Conservation (phyloP, 176 grass and related monocot species). For the Musa troglodytarum region DNA sequence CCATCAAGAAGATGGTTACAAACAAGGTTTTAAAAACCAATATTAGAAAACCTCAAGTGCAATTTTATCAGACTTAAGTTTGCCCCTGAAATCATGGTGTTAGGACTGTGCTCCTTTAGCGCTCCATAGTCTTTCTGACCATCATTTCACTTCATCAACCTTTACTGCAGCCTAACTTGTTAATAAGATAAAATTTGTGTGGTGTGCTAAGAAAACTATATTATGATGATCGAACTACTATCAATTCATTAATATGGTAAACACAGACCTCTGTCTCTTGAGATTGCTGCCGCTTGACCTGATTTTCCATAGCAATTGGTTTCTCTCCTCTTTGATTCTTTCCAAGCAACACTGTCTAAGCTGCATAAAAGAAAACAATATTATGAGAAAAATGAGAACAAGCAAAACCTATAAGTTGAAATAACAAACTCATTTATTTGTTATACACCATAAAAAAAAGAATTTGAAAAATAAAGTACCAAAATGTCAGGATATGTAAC, state of each 20-base stretch:
- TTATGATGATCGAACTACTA: not conserved
- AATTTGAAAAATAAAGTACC: not conserved
- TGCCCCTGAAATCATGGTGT: no score
- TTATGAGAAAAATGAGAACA: constrained; percentile 1
- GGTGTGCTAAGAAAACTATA: not conserved
- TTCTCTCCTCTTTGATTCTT: constrained; percentile 58
- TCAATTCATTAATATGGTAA: no score
- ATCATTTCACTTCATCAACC: no score
- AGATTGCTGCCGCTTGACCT: constrained; percentile 34
- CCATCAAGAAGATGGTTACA: not conserved
- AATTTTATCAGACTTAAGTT: no score
- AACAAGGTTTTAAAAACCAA: no score
- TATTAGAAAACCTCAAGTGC: no score
- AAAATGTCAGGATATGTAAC: not conserved
- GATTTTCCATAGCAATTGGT: constrained; percentile 61
- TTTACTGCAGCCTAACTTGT: no score
- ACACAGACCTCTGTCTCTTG: constrained; percentile 42
- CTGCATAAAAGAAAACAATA: constrained; percentile 28
- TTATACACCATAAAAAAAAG: not conserved
- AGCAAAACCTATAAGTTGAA: not conserved
- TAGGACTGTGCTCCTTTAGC: no score
- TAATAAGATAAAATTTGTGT: no score
- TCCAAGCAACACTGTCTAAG: constrained; percentile 64
- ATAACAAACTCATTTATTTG: not conserved
- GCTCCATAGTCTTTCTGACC: no score